Base-by-base conservation (phyloP, 2,329 filamentous ascomycete species). In the Diaporthe humulicola region DNA sequence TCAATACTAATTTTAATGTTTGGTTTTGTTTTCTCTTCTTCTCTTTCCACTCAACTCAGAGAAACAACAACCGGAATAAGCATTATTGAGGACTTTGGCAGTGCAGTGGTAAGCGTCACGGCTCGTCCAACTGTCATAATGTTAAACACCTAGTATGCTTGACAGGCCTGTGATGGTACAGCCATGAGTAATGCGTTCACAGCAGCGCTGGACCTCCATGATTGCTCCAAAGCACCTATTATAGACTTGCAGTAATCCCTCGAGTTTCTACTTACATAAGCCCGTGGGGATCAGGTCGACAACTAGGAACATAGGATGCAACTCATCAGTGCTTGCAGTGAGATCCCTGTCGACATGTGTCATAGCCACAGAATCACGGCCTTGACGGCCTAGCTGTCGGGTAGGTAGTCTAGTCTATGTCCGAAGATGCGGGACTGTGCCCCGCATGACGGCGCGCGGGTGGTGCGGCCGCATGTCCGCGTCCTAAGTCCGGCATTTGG, bases 401-500 rank as follows among this genome's bases (percentile, higher is more conserved):
- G n/a, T n/a, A n/a, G n/a, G n/a, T n/a, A n/a, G n/a, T n/a, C n/a
- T n/a, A n/a, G n/a, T n/a, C n/a, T n/a, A n/a, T n/a, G n/a, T n/a
- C n/a, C n/a, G 12, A 8, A 12, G 38, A 3, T n/a, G n/a, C 30
- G 57, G 57, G 22, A n/a, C 33, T 25, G 9, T n/a, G 57, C n/a
- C 33, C 56, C 56, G 30, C 56, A 58, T 17, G 22, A 19, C 4
- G 15, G 12, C 15, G 12, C 15, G 60, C 60, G 60, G 60, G 17
- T 9, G 28, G 22, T 66, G 60, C 60, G 60, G 60, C 60, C 60
- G 60, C 60, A 50, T 33, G 10, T 33, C 40, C 60, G 60, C 40
- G 4, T 28, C 28, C 22, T 50, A 50, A 50, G 40, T 66, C 60
- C 60, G 40, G 28, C 40, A 33, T 48, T n/a, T n/a, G n/a, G n/a